These are phyloP conservation scores for Chlamydomonas sp. DNA, from an alignment of 139 green algal genomes.

Conservation along the genomic window DNA sequence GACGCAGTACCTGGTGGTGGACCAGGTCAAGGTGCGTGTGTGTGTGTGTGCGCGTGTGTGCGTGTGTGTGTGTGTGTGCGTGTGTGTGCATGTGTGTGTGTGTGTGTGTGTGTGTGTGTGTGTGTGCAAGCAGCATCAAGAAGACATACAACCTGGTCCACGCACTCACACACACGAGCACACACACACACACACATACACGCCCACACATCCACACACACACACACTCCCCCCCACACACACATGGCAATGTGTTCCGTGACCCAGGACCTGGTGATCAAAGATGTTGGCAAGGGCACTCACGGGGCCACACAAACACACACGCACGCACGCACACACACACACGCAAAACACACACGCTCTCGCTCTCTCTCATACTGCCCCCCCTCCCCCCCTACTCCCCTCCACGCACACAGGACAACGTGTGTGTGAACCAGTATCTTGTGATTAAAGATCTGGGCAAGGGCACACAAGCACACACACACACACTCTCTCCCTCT, in stretches of 20 bases:
- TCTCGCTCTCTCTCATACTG: neutral
- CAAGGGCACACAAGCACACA: neutral
- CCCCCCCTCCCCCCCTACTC: neutral
- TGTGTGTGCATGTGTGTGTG: no score
- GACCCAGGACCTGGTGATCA: neutral
- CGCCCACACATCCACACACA: no score
- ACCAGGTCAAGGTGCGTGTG: no score
- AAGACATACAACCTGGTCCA: neutral
- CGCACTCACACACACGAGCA: neutral
- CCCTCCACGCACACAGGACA: neutral
- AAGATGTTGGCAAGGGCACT: neutral
- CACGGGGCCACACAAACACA: neutral
- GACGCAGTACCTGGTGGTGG: no score
- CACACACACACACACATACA: slow-evolving; percentile 1
- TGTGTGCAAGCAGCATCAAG: no score
- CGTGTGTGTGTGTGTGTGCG: no score
- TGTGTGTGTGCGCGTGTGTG: no score
- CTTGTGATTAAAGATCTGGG: neutral
- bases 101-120: no score
- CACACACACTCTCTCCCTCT: neutral
- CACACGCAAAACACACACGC: neutral
- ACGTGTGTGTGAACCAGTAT: neutral
- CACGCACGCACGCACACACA: neutral
- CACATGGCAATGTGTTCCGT: neutral
- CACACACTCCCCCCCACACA: neutral